Base-by-base conservation (phyloP, 2,329 filamentous ascomycete species). In the Fusarium sp. region DNA sequence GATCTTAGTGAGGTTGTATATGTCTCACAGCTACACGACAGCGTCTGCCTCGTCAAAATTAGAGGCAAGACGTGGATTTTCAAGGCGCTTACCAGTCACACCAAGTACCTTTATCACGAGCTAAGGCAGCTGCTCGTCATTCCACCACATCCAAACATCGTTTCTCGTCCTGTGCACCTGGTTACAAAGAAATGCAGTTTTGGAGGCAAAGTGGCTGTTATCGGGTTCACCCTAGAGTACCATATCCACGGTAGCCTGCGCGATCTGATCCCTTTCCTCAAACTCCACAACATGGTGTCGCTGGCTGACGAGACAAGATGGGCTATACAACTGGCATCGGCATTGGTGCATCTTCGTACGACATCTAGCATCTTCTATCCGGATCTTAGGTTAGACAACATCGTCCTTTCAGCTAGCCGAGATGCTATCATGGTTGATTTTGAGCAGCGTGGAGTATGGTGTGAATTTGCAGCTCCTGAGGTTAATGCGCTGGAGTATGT, bases 361-460 rank as follows among this genome's bases (percentile, higher is more conserved):
- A 80, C 81, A 17, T 82, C 83, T 14, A 75, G 75, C 38, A 83
- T 83, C 27, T 89, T 87, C 74, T 90, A 90, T 69, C 86, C 88
- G 3, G 88, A 90, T 69, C 82, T 90, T 17, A 85, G 88, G 17
- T 83, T 90, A 7, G 88, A 90, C 76, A 90, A 90, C 70, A 81
- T 90, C 37, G 85, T 90, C 6, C 78, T 89, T 17, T 85, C 86
- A 2, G 80, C 81, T 26, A 72, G 79, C 2, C 80, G 79, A 23
- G 82, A 89, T 58, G 78, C 85, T 13, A 75, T 90, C 73, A 86
- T 90, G 83, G 83, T 90, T 7, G 88, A 90, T 67, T 89, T 90
- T 73, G 88, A 90, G 77, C 88, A 90, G 76, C 84, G 88, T 35
- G 88, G 88, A 11, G 87, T 89, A 4, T 90, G 88, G 88, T 88